Base-by-base conservation (phyloP, 2,329 filamentous ascomycete species). In the Alternaria arbusti region DNA sequence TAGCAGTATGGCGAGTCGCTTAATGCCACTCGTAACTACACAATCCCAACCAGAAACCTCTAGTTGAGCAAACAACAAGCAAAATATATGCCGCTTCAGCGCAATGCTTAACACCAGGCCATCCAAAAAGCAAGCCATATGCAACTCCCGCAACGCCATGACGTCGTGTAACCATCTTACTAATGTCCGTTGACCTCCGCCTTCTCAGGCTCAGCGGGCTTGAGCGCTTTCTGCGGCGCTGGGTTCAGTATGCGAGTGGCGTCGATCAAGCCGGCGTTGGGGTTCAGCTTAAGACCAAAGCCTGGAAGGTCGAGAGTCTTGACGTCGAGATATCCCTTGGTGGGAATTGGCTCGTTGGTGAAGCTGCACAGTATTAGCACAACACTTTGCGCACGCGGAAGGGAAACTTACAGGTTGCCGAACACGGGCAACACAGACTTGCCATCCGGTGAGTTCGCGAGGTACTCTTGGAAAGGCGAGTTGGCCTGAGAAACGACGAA, bases 401-500 rank as follows among this genome's bases (percentile, higher is more conserved):
- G 12, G 15, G 94, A 94, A 64, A 97, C 95, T 6, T 94, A 94
- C 83, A 97, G 84, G 72, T 97, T 92, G 36, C 94, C 94, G 80
- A 97, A 97, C 7, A 97, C 94, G 3, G 94, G 94, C 66, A 95
- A 83, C 17, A 97, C 94, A 66, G 89, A 94, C 84, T 93, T 92
- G 52, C 94, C 94, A 74, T 97, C 94, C 1, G 94, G 88, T 3
- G 93, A 97, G 83, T 97, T 97, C 71, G 94, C 94, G 23, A 97
- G 87, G 77, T 97, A 97, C 81, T 97, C 94, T 80, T 97, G 94
- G 86, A 97, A 97, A 6, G 94, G 94, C 13, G 91, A 92, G 83
- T 97, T 97, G 67, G 92, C 89, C 81, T 97, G 94, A 47, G 93
- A 96, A 65, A 97, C 90, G 69, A 97, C 94, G 77, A 96, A 97